A percentile compares a stretch with the other conserved stretches of the same genome.
phyloP scores from a whole-genome alignment of 345 rosid genomes.

The Nasturtium officinale region DNA sequence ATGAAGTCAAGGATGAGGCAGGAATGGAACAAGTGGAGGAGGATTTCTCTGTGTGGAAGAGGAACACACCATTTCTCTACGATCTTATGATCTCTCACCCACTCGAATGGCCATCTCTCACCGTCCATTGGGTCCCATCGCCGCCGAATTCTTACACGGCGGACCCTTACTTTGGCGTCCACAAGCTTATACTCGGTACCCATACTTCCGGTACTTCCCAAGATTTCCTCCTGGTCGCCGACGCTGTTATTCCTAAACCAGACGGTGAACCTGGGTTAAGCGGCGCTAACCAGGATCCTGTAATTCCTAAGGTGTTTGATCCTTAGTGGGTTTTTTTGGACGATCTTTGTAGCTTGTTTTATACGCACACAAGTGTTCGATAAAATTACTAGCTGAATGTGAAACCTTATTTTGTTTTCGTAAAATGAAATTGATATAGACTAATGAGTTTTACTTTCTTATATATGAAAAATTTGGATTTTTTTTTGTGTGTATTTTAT shows the following conservation, averaged over 20 bases:
- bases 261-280: constrained; percentile 45
- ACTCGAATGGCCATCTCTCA: constrained; percentile 94
- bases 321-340: not conserved
- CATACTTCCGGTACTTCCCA: constrained; percentile 76
- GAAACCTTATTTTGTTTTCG: not conserved
- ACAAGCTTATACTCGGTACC: constrained; percentile 79
- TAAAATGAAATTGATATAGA: not conserved
- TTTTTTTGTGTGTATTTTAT: not conserved
- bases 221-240: constrained; percentile 82
- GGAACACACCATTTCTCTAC: constrained; percentile 86
- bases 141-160: constrained; percentile 48
- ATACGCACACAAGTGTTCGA: constrained; percentile 46
- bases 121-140: constrained; percentile 88
- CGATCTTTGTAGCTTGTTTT: not conserved
- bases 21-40: constrained; percentile 66
- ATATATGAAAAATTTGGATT: not conserved
- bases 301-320: constrained; percentile 60
- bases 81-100: constrained; percentile 86
- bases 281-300: constrained; percentile 45
- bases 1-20: constrained; percentile 51
- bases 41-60: constrained; percentile 86
- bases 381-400: constrained; percentile 27
- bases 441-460: not conserved
- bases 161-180: constrained; percentile 58
- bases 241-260: constrained; percentile 60